Conservation (phyloP, 169 alveolate genomes). For the Plasmodium gonderi region DNA sequence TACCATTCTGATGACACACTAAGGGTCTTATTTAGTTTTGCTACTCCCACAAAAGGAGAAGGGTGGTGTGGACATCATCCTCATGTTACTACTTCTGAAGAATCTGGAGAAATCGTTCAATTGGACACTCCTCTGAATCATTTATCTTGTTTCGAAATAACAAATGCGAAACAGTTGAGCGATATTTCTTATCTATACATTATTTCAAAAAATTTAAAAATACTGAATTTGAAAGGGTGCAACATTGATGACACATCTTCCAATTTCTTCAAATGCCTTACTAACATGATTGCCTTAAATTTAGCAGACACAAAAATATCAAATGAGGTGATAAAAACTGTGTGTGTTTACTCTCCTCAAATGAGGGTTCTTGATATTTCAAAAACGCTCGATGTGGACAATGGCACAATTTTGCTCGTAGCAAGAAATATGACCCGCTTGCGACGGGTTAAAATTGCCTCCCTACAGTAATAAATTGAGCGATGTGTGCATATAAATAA, state of each 20-base stretch:
- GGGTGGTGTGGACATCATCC: no score
- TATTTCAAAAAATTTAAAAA: constrained; percentile 33
- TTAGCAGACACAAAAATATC: constrained; percentile 60
- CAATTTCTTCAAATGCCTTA: constrained; percentile 8
- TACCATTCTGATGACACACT: constrained; percentile 42
- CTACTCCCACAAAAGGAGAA: background rate
- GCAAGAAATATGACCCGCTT: constrained; percentile 11
- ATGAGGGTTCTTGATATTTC: constrained; percentile 37
- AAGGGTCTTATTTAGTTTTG: background rate
- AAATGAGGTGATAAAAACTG: constrained; percentile 13
- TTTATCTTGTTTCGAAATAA: constrained; percentile 36
- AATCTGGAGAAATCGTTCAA: background rate
- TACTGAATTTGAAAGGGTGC: constrained; percentile 43
- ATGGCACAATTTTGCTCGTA: constrained; percentile 22
- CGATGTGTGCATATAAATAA: background rate
- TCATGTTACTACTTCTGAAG: background rate
- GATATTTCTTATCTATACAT: constrained; percentile 35
- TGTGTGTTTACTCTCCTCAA: background rate
- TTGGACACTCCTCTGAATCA: background rate
- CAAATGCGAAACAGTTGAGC: constrained; percentile 19
- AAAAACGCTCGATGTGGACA: constrained; percentile 22
- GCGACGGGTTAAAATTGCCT: constrained; percentile 9
- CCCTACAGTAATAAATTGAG: constrained; percentile 10
- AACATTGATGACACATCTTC: constrained; percentile 32
- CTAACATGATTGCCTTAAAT: constrained; percentile 45